Evolutionary conservation across 2,329 filamentous ascomycete species (phyloP), one percentile per base, ranked within the genome.

Genomic region (Geosmithia flava): DNA sequence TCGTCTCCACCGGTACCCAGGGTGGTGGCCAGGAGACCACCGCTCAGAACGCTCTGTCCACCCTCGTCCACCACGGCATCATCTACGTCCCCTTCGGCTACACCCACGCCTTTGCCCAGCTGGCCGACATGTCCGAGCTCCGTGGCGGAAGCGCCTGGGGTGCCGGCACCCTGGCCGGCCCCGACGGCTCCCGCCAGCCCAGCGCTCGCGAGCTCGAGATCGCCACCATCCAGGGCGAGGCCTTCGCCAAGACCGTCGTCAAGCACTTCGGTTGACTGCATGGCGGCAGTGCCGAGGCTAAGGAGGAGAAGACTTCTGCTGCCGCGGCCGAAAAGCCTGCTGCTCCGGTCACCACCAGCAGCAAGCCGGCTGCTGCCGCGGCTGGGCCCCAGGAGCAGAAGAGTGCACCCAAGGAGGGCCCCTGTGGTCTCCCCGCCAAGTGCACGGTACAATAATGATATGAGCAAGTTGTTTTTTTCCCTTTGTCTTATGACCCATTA

Each of bases 71-170:
- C 72, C 93, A 97, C 74, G 93, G 93, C 60, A 85, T 97, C 71
- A 84, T 93, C 74, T 97, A 85, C 66, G 89, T 97, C n/a, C 93
- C 93, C 45, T 76, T 97, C 48, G 93, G 93, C 49, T 97, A 95
- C 75, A 83, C 86, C 69, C 86, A 83, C 59, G 70, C 80, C 46
- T 96, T 95, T 62, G 63, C 62, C 51, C 68, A 80, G 53, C 68
- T 95, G 54, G 63, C 81, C 54, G 83, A 90, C 68, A 66, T 95
- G 37, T 62, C 62, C 29, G 89, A 96, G 74, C 75, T 93, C 53
- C 87, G 86, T 64, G 93, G 93, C 60, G 93, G 93, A 52, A 81
- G 77, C 52, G 76, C 93, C 40, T 98, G 93, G 93, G 93, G 91
- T 59, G 90, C 91, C 33, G 93, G 93, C 62, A 95, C 91, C 54